Base-by-base conservation (phyloP, 2,329 filamentous ascomycete genomes). In the Acephala macrosclerotiorum region DNA sequence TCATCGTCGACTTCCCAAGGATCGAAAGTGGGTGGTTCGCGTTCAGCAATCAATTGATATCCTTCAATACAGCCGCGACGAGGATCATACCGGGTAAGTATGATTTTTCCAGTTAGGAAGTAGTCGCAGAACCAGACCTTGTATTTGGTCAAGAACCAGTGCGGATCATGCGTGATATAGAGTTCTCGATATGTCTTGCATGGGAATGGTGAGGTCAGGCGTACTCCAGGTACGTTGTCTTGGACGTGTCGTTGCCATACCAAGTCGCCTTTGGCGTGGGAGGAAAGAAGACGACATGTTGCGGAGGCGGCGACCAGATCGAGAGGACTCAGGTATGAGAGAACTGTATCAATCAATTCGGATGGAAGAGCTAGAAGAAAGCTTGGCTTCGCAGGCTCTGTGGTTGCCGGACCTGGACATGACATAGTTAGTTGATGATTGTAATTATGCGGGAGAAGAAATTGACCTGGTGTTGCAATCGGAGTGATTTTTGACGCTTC, bases 91-190 rank as follows among this genome's bases (percentile, higher is more conserved):
- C 91, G 88, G n/a, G 86, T 84, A 45, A 97, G 75, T 29, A 97
- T 84, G 49, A 97, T 78, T 75, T 91, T 91, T 0, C 94, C 94
- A 1, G 86, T 89, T 57, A 93, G 84, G 35, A 89, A 85, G 1
- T 83, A 84, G 77, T 97, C 93, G 66, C 88, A 87, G 74, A 97
- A 95, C 94, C 94, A 97, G 69, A 97, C 82, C 77, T 92, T 94
- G 75, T 92, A 83, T 60, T 86, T 88, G 0, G 92, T 84, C 0
- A 97, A 82, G 74, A 97, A 97, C 94, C 94, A 97, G 72, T 90
- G 88, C 0, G 91, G 90, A 69, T 96, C 86, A 75, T 96, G 91
- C 22, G 89, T 84, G 49, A 85, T 80, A 76, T 91, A 97, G 2
- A 97, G 85, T 29, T 91, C 84, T 64, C 87, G 87, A 78, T 89